Percentiles rank a stretch among this genome's conserved stretches.
Evolutionary conservation across 2,329 filamentous ascomycete species (phyloP).

Genomic region (Sphaerostilbella broomeana): DNA sequence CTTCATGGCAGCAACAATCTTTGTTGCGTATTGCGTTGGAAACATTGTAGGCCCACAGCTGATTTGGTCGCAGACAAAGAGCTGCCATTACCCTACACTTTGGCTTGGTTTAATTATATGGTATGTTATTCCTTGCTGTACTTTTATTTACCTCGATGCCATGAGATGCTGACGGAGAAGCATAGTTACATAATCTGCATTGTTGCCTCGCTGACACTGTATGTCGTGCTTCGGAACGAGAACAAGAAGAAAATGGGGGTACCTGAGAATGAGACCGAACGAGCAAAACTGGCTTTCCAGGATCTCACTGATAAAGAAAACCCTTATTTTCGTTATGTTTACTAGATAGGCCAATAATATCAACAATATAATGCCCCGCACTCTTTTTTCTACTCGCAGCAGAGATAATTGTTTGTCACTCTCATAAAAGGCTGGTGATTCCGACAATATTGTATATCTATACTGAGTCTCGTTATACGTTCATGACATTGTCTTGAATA

Average conservation of each 20-base stretch:
- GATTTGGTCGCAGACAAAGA: constrained; percentile 59
- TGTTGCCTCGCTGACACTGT: constrained; percentile 47
- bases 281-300: constrained; percentile 58
- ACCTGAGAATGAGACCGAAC: constrained; percentile 50
- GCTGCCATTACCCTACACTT: constrained; percentile 61
- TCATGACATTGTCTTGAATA: no score
- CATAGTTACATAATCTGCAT: constrained; percentile 60
- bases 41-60: constrained; percentile 73
- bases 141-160: no score
- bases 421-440: no score
- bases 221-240: constrained; percentile 51
- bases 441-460: no score
- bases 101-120: constrained; percentile 63
- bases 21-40: constrained; percentile 67
- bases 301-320: constrained; percentile 66
- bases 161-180: no score
- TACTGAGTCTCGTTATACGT: no score
- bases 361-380: no score
- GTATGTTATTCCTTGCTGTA: constrained; percentile 25
- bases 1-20: constrained; percentile 66
- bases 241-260: constrained; percentile 47
- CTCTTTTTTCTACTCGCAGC: no score
- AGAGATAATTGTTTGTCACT: no score
- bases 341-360: constrained; percentile 15
- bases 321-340: constrained; percentile 56